A percentile compares a stretch with the other conserved stretches of the same genome.
Conservation (phyloP, 306 rosid genomes). For the Castanea crenata region DNA sequence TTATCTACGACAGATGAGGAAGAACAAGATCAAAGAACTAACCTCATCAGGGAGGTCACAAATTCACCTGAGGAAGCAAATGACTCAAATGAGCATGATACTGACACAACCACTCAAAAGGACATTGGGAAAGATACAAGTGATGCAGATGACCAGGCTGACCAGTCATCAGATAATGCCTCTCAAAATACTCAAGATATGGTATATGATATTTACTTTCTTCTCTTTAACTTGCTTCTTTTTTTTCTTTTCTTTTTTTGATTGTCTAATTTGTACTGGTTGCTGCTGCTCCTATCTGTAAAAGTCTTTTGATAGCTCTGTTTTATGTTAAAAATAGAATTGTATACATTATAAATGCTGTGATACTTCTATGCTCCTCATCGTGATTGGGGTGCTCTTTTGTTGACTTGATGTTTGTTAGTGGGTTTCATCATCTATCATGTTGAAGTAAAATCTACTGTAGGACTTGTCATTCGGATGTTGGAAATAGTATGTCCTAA, state of each 20-base stretch:
- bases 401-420: not conserved
- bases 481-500: not conserved
- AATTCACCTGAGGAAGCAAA: conserved; percentile 43
- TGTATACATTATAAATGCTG: too few species aligned
- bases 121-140: conserved; percentile 43
- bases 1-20: conserved; percentile 56
- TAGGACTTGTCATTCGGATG: not conserved
- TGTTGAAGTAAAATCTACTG: too few species aligned
- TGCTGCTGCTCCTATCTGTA: not conserved
- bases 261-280: not conserved
- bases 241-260: not conserved
- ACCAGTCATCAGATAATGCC: conserved; percentile 23
- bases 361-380: too few species aligned
- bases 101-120: conserved; percentile 28
- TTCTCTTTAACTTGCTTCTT: not conserved
- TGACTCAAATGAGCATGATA: conserved; percentile 14
- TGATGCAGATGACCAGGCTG: conserved; percentile 39
- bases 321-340: too few species aligned
- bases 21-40: conserved; percentile 39
- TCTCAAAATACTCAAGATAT: conserved; percentile 10
- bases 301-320: not conserved
- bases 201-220: conserved; percentile 27
- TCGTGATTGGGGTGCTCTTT: too few species aligned
- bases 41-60: conserved; percentile 57
- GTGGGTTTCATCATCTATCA: not conserved